Evolutionary conservation across 2,329 filamentous ascomycete species (phyloP), one percentile per base, ranked within the genome.

Genomic region (Phaeosphaeriaceae sp.): DNA sequence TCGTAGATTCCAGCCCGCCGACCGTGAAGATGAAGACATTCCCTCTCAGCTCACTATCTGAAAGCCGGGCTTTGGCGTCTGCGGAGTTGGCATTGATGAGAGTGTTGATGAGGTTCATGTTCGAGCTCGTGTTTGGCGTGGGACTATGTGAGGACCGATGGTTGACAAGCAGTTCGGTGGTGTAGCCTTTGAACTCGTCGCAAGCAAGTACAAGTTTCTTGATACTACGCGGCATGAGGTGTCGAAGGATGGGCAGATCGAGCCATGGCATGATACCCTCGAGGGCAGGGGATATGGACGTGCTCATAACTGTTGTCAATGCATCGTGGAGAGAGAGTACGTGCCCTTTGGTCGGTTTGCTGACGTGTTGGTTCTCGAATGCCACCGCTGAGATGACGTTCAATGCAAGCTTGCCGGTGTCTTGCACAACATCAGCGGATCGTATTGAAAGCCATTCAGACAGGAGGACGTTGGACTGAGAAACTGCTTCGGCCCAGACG

Each of bases 401-500:
- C 40, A 80, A 61, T 1, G 77, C 72, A 3, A 79, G 50, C 11
- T 73, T 72, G 22, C 72, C 66, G 2, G 72, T 71, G 50, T 81
- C 77, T 7, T 75, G 66, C 9, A 71, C 61, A 13, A 73, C 63
- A 4, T 25, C 66, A 9, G 57, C 44, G 1, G 74, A 56, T n/a
- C n/a, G n/a, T n/a, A 2, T 58, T 62, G 45, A n/a, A 65, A 65
- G 49, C 71, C 69, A 74, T 9, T 60, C 53, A 1, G 45, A 33
- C 10, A 68, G 53, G 53, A 73, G 60, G 4, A 51, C 42, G 6
- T 57, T 21, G 0, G 88, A 84, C 78, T 92, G 90, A 40, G 78
- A 73, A 56, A 88, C 79, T 1, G 84, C 81, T 69, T 90, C 86
- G 15, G 78, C 76, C 78, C 88, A 91, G 2, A 83, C 80, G 3